Conservation (phyloP, 106 monocot species). For the Phalaenopsis aphrodite region DNA sequence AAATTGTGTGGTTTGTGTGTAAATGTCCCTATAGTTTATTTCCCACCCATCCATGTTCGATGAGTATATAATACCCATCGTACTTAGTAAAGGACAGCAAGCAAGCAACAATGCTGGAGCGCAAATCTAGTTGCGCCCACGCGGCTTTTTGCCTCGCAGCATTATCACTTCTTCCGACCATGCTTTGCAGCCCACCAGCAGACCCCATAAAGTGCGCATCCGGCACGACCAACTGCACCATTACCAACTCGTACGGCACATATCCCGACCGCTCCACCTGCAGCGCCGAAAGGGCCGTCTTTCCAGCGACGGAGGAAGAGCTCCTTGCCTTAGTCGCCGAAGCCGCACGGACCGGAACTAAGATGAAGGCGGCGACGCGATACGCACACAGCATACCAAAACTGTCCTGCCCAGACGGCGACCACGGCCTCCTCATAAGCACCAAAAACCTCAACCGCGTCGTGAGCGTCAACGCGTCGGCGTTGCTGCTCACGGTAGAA, state of each 20-base stretch:
- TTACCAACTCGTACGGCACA: slow-evolving; percentile 42
- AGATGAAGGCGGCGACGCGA: slow-evolving; percentile 40
- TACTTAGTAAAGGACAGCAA: background rate
- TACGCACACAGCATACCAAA: slow-evolving; percentile 54
- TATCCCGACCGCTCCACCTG: slow-evolving; percentile 43
- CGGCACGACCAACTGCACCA: slow-evolving; percentile 26
- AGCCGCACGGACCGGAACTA: slow-evolving; percentile 11
- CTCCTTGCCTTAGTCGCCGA: slow-evolving; percentile 28
- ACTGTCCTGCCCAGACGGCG: slow-evolving; percentile 45
- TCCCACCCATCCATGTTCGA: too few species aligned
- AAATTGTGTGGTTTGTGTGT: too few species aligned
- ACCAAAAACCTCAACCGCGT: slow-evolving; percentile 21
- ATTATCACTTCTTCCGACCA: background rate
- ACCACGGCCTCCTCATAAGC: slow-evolving; percentile 37
- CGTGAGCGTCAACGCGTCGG: slow-evolving; percentile 12
- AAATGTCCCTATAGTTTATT: too few species aligned
- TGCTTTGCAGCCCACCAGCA: slow-evolving; percentile 16
- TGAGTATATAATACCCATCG: background rate
- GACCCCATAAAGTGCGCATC: slow-evolving; percentile 24
- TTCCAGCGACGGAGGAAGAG: slow-evolving; percentile 26
- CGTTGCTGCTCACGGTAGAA: slow-evolving; percentile 28
- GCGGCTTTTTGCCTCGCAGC: background rate
- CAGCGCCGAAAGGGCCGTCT: slow-evolving; percentile 13
- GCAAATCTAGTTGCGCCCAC: background rate
- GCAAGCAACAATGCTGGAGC: background rate